Conservation (phyloP, 2,329 filamentous ascomycete genomes). For the Hypoxylon sp. region DNA sequence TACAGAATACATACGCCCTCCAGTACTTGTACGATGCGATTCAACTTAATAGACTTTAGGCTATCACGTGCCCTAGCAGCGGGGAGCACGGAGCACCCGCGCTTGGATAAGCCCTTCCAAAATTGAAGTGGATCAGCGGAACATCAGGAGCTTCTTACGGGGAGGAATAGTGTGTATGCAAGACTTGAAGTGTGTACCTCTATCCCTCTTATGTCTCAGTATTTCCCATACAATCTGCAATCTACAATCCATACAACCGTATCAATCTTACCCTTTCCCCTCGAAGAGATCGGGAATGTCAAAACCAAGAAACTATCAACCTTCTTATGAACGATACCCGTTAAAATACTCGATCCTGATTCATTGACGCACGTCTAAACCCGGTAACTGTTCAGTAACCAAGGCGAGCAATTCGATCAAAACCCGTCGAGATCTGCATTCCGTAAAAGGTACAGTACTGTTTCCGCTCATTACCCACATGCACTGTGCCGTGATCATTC, state of each 20-base stretch:
- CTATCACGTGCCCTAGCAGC: constrained; percentile 34
- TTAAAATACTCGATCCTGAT: constrained; percentile 13
- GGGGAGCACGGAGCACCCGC: constrained; percentile 27
- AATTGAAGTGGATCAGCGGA: constrained; percentile 32
- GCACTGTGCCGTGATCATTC: constrained; percentile 44
- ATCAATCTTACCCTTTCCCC: constrained; percentile 36
- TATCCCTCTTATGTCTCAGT: constrained; percentile 38
- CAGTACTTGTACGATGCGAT: too few relatives aligned
- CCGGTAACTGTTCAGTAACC: constrained; percentile 4
- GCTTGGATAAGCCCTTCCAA: constrained; percentile 18
- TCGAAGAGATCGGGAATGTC: constrained; percentile 23
- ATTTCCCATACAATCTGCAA: constrained; percentile 3
- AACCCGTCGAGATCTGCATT: constrained; percentile 24
- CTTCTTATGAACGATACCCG: constrained; percentile 1
- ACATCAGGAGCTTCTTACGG: constrained; percentile 24
- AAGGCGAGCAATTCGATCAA: constrained; percentile 23
- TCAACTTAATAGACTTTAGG: constrained; percentile 24
- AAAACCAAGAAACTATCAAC: constrained; percentile 21
- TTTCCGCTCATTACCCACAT: constrained; percentile 31
- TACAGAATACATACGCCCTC: constrained; percentile 2
- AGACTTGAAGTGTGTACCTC: constrained; percentile 24
- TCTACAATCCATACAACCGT: constrained; percentile 7
- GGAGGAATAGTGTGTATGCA: constrained; percentile 21
- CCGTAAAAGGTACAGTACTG: constrained; percentile 39
- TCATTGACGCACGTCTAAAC: constrained; percentile 17